A percentile compares a stretch with the other conserved stretches of the same genome.
These are phyloP conservation scores for Glonium stellatum DNA, from an alignment of 495 filamentous ascomycete genomes.

Conservation along the genomic window DNA sequence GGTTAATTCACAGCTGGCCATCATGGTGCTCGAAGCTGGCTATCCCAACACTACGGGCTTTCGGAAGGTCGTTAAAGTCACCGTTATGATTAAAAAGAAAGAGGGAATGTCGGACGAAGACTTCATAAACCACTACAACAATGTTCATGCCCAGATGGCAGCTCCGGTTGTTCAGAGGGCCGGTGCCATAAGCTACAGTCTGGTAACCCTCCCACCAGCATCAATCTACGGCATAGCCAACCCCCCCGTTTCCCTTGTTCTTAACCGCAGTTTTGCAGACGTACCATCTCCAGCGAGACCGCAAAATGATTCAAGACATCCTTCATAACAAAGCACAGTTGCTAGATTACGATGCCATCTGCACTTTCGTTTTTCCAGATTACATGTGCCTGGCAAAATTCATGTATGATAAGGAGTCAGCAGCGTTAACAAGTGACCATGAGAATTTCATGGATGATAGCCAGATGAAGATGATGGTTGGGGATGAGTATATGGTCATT, in stretches of 20 bases:
- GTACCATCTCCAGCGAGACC: constrained; percentile 37
- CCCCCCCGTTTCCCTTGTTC: not conserved
- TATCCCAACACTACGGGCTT: constrained; percentile 38
- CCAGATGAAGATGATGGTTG: constrained; percentile 42
- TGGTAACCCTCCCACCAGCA: constrained; percentile 25
- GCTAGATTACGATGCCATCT: constrained; percentile 39
- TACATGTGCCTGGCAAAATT: constrained; percentile 37
- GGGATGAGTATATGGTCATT: constrained; percentile 41
- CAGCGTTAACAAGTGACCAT: constrained; percentile 36
- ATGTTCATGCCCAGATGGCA: constrained; percentile 37
- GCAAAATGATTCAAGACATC: constrained; percentile 38
- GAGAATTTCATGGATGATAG: constrained; percentile 40
- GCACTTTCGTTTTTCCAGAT: constrained; percentile 40
- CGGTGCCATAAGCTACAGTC: constrained; percentile 37
- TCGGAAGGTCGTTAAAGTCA: constrained; percentile 39
- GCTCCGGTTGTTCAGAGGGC: constrained; percentile 36
- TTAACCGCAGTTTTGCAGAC: constrained; percentile 24
- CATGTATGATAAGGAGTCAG: constrained; percentile 38
- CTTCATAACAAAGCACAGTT: constrained; percentile 36
- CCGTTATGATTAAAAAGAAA: constrained; percentile 40
- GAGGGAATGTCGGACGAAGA: constrained; percentile 38
- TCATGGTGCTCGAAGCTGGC: constrained; percentile 37
- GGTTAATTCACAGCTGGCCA: constrained; percentile 2
- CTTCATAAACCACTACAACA: constrained; percentile 40
- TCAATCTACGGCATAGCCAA: not conserved